These are phyloP conservation scores for Erythrophleum ivorense DNA, from an alignment of 331 rosid species.

Conservation along the genomic window DNA sequence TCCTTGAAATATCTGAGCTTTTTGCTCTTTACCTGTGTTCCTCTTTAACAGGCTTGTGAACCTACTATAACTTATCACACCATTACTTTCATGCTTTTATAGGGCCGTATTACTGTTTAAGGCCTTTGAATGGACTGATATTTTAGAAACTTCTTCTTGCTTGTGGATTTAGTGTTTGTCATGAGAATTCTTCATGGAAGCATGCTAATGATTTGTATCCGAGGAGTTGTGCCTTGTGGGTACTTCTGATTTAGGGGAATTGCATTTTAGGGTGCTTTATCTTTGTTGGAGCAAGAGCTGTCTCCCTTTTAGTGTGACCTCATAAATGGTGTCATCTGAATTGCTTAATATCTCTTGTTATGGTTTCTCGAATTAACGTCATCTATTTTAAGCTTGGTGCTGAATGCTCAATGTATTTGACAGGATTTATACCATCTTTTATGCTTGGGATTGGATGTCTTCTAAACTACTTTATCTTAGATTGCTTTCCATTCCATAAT, in stretches of 20 bases:
- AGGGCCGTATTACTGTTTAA: background rate
- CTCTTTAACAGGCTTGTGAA: background rate
- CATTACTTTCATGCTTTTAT: background rate
- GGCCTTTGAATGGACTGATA: background rate
- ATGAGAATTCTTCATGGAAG: background rate
- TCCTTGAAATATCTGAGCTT: background rate
- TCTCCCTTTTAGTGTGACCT: background rate
- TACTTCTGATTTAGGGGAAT: constrained; percentile 21
- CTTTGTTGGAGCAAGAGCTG: constrained; percentile 4
- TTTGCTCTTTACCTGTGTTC: background rate
- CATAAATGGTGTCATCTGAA: background rate
- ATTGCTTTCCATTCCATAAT: background rate
- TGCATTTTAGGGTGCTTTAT: background rate
- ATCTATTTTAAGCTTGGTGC: background rate
- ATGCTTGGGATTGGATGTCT: background rate
- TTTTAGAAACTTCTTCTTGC: background rate
- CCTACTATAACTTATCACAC: background rate
- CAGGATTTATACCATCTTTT: background rate
- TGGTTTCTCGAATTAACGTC: background rate
- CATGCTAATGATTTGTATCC: background rate
- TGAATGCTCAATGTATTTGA: background rate
- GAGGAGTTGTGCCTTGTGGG: background rate
- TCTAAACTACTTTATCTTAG: background rate
- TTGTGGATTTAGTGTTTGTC: background rate
- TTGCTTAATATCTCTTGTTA: background rate